Evolutionary conservation across 2,329 filamentous ascomycete genomes (phyloP).

Genomic region (Lecanicillium sp.): DNA sequence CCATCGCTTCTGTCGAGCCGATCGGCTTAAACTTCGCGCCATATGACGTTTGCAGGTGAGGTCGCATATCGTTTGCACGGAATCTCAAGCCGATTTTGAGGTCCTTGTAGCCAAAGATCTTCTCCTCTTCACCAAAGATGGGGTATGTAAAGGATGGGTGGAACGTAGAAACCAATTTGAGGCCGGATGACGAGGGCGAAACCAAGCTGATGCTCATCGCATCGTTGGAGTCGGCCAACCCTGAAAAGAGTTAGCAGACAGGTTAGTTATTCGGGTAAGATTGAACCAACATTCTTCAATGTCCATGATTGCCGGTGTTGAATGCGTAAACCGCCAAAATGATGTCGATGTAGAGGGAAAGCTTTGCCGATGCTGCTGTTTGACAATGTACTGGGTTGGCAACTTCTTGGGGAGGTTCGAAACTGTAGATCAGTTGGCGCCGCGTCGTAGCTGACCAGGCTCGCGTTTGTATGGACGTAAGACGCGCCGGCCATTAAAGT

Average conservation of each 20-base stretch:
- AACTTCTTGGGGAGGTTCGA: no score
- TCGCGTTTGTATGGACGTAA: no score
- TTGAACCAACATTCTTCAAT: conserved; percentile 25
- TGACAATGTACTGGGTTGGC: no score
- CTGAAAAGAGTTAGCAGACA: conserved; percentile 25
- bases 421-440: no score
- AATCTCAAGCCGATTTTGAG: conserved; percentile 67
- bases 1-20: conserved; percentile 60
- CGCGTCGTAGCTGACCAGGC: no score
- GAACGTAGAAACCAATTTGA: conserved; percentile 60
- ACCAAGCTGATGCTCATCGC: conserved; percentile 55
- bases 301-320: conserved; percentile 8
- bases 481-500: no score
- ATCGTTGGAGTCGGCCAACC: conserved; percentile 54
- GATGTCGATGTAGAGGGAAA: no score
- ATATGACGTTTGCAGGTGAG: conserved; percentile 64
- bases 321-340: no score
- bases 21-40: conserved; percentile 62
- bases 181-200: conserved; percentile 36
- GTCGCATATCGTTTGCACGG: conserved; percentile 65
- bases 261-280: conserved; percentile 3
- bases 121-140: conserved; percentile 89
- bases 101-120: conserved; percentile 82
- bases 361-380: no score
- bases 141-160: conserved; percentile 83